Base-by-base conservation (phyloP, 2,329 filamentous ascomycete species). In the Coniochaeta ligniaria region DNA sequence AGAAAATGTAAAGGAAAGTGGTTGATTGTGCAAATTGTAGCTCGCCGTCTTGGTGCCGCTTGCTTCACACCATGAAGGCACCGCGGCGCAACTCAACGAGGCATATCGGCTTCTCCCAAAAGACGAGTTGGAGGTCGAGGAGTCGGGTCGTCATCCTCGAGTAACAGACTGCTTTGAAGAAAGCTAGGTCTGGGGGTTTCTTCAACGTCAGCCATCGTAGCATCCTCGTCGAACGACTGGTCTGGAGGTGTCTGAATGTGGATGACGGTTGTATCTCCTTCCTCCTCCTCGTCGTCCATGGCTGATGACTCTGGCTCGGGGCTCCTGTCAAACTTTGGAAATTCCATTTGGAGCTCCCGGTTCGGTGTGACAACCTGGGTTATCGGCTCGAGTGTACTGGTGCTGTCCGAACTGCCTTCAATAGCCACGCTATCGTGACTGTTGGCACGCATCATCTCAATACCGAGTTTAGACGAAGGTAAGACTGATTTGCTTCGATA, bases 361-460 rank as follows among this genome's bases (percentile, higher is more conserved):
- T 74, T 77, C 1, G 82, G 80, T 17, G 80, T 83, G 9, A 78
- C 80, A 14, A 80, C 77, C 67, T 82, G 78, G 3, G 81, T 82
- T n/a, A 76, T 72, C n/a, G 78, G 77, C 64, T 83, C 82, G 1
- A 61, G 52, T 1, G 66, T 69, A 35, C 63, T 66, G 6, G 78
- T 78, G 65, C 75, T 79, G 55, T 83, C 82, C 2, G 81, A 80
- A 12, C 75, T 73, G 8, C 43, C 57, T 5, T 38, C 57, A 47
- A 64, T 62, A 14, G 78, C 78, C 60, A 91, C 84, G 69, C 93
- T 96, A 57, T 96, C 94, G 67, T 94, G 89, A 70, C 92, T 96
- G 72, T 96, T 96, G 22, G 94, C 96, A 56, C 94, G 87, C 91
- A 97, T 94, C 94, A 98, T 97, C 73, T 98, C 94, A 57, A 92